Conservation (phyloP, 371 early-diverging fungal species). For the Mucor ambiguus region DNA sequence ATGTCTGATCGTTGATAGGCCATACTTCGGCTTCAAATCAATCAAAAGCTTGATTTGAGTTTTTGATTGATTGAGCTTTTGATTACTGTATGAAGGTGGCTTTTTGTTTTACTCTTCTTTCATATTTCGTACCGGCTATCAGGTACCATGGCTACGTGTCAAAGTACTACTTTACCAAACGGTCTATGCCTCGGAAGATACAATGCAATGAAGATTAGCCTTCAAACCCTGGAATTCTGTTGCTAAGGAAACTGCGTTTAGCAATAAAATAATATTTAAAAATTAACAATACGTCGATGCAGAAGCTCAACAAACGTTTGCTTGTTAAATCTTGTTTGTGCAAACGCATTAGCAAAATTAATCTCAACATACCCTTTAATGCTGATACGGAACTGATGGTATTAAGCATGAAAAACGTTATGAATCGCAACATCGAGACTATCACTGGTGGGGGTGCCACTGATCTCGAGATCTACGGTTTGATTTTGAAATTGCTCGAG, state of each 20-base stretch:
- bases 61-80: too few relatives aligned
- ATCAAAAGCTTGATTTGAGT: too few relatives aligned
- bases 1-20: too few relatives aligned
- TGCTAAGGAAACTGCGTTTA: background rate
- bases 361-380: background rate
- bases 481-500: background rate
- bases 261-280: background rate
- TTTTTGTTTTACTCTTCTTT: background rate
- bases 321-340: background rate
- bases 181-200: background rate
- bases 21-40: too few relatives aligned
- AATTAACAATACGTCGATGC: background rate
- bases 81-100: background rate
- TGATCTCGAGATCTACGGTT: background rate
- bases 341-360: background rate
- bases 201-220: background rate
- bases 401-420: background rate
- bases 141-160: background rate
- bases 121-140: too few relatives aligned
- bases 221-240: background rate
- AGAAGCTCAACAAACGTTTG: background rate
- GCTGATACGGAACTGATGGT: background rate
- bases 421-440: background rate
- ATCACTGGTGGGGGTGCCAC: background rate
- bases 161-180: background rate